phyloP scores from a whole-genome alignment of 331 rosid species.

The Quercus phellos region DNA sequence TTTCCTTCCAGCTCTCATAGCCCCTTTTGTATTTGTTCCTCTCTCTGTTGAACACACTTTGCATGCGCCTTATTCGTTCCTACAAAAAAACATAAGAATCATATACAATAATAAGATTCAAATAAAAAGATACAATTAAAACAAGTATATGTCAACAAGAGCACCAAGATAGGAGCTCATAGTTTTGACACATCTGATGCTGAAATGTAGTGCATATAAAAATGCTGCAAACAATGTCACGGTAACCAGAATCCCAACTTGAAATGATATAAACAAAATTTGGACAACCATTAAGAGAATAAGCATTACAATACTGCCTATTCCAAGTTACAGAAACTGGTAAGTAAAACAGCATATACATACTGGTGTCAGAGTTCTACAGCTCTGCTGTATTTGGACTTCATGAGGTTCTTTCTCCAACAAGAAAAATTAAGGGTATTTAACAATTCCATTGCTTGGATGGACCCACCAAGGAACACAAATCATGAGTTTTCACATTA shows the following conservation, averaged over 20 bases:
- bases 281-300: background rate
- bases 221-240: background rate
- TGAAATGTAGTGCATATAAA: background rate
- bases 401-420: too few species aligned
- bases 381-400: too few species aligned
- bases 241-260: background rate
- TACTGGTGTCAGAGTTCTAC: too few species aligned
- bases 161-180: background rate
- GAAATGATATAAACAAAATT: background rate
- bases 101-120: constrained; percentile 5
- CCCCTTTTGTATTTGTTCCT: constrained; percentile 66
- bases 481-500: background rate
- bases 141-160: background rate
- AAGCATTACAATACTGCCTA: background rate
- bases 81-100: constrained; percentile 26
- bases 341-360: too few species aligned
- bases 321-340: background rate
- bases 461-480: background rate
- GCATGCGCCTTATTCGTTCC: constrained; percentile 96
- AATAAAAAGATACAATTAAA: background rate
- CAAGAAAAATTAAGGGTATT: too few species aligned
- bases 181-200: background rate
- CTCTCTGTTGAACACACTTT: constrained; percentile 90
- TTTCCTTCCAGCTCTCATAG: constrained; percentile 80
- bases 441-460: background rate